Conservation (phyloP, 2,329 filamentous ascomycete species). For the Chaetomium globosum region DNA sequence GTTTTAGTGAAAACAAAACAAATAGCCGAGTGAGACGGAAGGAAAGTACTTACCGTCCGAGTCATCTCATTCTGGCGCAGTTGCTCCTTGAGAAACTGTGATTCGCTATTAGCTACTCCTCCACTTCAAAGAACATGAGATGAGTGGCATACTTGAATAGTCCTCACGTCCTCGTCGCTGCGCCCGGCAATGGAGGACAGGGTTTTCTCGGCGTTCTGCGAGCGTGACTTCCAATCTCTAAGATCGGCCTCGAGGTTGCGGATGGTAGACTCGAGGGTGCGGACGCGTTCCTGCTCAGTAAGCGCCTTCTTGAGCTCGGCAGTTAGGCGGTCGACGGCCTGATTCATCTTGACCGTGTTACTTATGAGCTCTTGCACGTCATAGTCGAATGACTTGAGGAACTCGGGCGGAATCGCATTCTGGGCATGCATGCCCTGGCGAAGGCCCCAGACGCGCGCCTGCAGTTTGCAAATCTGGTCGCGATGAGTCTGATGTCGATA, state of each 20-base stretch:
- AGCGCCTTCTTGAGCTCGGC: slow-evolving; percentile 11
- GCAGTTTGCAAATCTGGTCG: slow-evolving; percentile 12
- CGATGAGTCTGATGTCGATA: slow-evolving; percentile 19
- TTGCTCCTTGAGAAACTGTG: slow-evolving; percentile 25
- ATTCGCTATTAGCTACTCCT: neutral
- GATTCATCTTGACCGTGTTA: slow-evolving; percentile 16
- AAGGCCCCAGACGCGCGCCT: slow-evolving; percentile 26
- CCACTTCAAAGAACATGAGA: neutral
- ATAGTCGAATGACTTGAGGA: slow-evolving; percentile 20
- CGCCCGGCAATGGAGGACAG: slow-evolving; percentile 6
- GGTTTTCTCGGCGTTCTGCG: neutral
- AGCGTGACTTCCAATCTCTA: slow-evolving; percentile 5
- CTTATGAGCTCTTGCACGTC: slow-evolving; percentile 23
- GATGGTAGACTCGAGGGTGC: neutral
- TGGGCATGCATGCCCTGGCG: slow-evolving; percentile 20
- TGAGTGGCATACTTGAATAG: slow-evolving; percentile 23
- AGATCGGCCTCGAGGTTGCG: slow-evolving; percentile 17
- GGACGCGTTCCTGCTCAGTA: slow-evolving; percentile 6
- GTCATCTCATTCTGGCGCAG: slow-evolving; percentile 24
- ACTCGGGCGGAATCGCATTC: neutral
- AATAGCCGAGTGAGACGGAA: neutral
- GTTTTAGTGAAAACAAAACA: neutral
- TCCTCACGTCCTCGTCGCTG: slow-evolving; percentile 18
- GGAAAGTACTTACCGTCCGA: slow-evolving; percentile 15
- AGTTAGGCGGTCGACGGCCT: slow-evolving; percentile 10